These are phyloP conservation scores for Euphrasia confusa DNA, from an alignment of 257 asterid genomes.

Conservation along the genomic window DNA sequence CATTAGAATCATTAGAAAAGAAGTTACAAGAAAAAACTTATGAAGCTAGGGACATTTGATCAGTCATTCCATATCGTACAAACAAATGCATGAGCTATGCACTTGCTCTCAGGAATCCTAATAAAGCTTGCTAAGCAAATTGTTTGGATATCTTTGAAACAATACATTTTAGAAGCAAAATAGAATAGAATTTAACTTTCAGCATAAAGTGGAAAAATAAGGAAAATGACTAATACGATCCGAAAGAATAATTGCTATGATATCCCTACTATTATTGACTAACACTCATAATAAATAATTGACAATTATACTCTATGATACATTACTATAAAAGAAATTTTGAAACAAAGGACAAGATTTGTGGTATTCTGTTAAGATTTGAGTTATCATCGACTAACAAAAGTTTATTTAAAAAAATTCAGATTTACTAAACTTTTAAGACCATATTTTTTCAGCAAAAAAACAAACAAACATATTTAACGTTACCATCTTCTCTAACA, in stretches of 20 bases:
- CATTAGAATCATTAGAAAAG: no score
- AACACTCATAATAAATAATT: no score
- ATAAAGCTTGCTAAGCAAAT: no score
- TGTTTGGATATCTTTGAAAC: no score
- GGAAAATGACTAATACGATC: neutral
- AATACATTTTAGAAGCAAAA: neutral
- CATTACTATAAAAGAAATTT: neutral
- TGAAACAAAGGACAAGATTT: neutral
- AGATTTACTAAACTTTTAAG: neutral
- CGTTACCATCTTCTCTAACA: slow-evolving; percentile 93
- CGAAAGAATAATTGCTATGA: neutral
- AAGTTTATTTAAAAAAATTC: neutral
- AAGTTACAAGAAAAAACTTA: no score
- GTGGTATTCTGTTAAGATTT: neutral
- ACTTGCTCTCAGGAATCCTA: no score
- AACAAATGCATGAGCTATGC: no score
- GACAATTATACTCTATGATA: no score
- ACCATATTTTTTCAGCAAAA: neutral
- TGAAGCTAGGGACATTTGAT: no score
- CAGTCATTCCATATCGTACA: no score
- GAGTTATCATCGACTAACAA: neutral
- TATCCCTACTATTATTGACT: no score
- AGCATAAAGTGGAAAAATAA: no score
- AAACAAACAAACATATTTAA: neutral
- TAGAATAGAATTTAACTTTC: neutral